Evolutionary conservation across 345 rosid species (phyloP), one percentile per base, ranked within the genome.

Genomic region (Isatis tinctoria): DNA sequence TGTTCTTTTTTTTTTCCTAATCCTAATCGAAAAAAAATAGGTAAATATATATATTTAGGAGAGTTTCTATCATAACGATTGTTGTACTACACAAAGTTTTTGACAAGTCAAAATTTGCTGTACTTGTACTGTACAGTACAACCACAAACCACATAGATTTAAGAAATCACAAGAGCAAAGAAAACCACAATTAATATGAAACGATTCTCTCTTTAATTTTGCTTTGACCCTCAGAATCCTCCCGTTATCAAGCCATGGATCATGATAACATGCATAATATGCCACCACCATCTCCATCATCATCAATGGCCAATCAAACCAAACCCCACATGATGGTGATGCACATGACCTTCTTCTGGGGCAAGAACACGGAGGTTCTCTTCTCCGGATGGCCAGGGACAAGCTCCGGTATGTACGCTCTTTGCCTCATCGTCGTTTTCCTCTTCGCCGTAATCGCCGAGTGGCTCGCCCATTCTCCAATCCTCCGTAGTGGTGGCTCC

Each of bases 261-360:
- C 75, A 81, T 53, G 72, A n/a, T n/a, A n/a, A 67, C 69, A 82
- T 82, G 82, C 80, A 78, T 37, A 56, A 54, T 53, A 79, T 81
- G 83, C 71, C 65, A 54, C 79, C 71, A 69, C 70, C 74, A 52
- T 40, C 79, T 17, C 10, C 78, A 75, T 68, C 70, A 52, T 67
- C 62, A 47, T 60, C 79, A 14, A 74, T 60, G 72, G 47, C 27
- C 49, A 51, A 70, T 36, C 47, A 63, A 22, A 62, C 80, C 0
- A 64, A 56, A 72, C 81, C 53, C 10, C 83, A 67, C 64, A 56
- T 35, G 72, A 78, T 44, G 84, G 78, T 78, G 87, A 85, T 73
- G 92, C 91, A 83, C 80, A 86, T 88, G 90, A 78, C 91, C 53
- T 91, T 91, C 77, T 91, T 75, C 62, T 91, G 95, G 97, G 88